Percentiles rank a stretch among this genome's conserved stretches.
Conservation (phyloP, 768 basidiomycete genomes). For the Lentinus brumalis region DNA sequence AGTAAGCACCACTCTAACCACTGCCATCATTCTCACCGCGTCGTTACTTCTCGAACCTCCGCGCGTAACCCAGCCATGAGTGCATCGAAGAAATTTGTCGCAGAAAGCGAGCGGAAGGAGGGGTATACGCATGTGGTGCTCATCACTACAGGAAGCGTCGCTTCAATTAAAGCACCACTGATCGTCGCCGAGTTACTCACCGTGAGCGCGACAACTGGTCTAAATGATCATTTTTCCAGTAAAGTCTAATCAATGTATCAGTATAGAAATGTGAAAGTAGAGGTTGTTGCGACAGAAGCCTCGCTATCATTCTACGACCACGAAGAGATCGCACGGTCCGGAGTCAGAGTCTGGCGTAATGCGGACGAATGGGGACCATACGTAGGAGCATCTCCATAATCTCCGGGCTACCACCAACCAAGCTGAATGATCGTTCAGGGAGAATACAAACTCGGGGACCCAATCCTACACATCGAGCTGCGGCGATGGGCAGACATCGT, state of each 20-base stretch:
- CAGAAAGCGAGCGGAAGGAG: conserved; percentile 28
- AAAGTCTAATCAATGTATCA: conserved; percentile 30
- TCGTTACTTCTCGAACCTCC: neutral
- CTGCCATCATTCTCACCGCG: conserved; percentile 1
- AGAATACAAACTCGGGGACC: conserved; percentile 79
- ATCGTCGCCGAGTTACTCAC: conserved; percentile 77
- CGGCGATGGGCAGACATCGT: conserved; percentile 94
- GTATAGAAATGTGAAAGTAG: conserved; percentile 75
- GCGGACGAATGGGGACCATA: conserved; percentile 80
- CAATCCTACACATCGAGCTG: conserved; percentile 95
- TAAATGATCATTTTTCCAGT: neutral
- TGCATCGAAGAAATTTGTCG: conserved; percentile 17
- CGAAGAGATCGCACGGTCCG: conserved; percentile 48
- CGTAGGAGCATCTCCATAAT: conserved; percentile 46
- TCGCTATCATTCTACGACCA: conserved; percentile 77
- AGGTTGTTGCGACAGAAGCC: conserved; percentile 80
- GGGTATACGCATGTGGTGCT: conserved; percentile 70
- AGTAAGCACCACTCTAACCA: conserved; percentile 9
- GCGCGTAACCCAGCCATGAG: neutral
- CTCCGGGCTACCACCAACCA: no score
- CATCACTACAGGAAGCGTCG: conserved; percentile 93
- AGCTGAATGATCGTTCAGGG: conserved; percentile 42
- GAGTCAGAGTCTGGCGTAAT: conserved; percentile 82
- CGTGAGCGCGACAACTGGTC: conserved; percentile 42
- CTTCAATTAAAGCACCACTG: conserved; percentile 89